Conservation (phyloP, 2,329 filamentous ascomycete species). For the Cladophialophora carrionii region DNA sequence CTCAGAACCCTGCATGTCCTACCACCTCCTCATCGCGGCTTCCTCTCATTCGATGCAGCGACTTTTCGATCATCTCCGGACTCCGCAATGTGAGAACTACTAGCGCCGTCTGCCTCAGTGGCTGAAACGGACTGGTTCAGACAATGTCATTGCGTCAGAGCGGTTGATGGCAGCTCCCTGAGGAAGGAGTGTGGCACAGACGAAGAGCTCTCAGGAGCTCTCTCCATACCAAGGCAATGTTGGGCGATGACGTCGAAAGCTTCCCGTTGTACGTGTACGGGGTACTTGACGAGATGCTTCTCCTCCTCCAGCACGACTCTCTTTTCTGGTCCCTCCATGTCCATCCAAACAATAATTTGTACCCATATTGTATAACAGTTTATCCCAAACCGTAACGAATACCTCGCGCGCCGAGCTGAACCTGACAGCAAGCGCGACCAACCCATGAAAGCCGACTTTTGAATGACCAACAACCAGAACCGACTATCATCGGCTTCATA, state of each 20-base stretch:
- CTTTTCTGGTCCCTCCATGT: background rate
- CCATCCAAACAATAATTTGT: constrained; percentile 3
- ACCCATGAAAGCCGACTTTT: constrained; percentile 24
- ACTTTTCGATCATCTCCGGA: background rate
- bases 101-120: background rate
- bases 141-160: background rate
- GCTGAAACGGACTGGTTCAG: background rate
- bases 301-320: background rate
- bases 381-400: background rate
- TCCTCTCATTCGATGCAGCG: constrained; percentile 2
- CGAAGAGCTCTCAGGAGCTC: background rate
- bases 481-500: constrained; percentile 38
- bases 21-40: background rate
- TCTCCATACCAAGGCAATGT: background rate
- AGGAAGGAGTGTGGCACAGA: background rate
- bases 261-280: background rate
- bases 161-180: background rate
- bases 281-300: constrained; percentile 1
- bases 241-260: background rate
- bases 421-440: constrained; percentile 17
- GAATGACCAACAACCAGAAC: constrained; percentile 38
- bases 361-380: background rate
- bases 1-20: constrained; percentile 1
- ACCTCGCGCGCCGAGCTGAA: constrained; percentile 10
- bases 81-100: background rate